Evolutionary conservation across 169 alveolate genomes (phyloP).

Genomic region (Cryptosporidium canis): DNA sequence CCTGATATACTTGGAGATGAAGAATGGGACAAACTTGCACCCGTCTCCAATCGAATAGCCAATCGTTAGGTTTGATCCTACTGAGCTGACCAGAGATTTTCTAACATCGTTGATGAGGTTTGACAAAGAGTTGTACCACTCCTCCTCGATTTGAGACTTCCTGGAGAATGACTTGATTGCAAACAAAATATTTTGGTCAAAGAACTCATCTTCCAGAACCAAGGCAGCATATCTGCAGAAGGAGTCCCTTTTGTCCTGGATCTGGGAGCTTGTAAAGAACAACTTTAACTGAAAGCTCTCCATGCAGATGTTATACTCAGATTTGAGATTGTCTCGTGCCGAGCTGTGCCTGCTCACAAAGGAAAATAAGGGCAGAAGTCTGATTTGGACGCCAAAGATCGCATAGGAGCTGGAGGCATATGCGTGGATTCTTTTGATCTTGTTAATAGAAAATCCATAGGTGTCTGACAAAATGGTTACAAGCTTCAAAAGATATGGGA

Average conservation of each 20-base stretch:
- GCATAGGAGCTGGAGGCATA: conserved; percentile 50
- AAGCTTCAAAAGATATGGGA: conserved; percentile 36
- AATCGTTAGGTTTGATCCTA: not conserved
- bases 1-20: conserved; percentile 26
- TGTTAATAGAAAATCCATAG: conserved; percentile 27
- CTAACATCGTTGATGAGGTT: not conserved
- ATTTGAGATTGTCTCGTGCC: not conserved
- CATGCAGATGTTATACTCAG: conserved; percentile 25
- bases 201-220: conserved; percentile 21
- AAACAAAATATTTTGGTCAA: not conserved
- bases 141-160: conserved; percentile 10
- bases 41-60: conserved; percentile 44
- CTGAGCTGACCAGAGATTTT: not conserved
- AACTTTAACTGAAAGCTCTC: conserved; percentile 10
- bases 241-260: not conserved
- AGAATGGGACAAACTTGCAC: conserved; percentile 23
- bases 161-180: conserved; percentile 17
- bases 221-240: conserved; percentile 22
- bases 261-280: conserved; percentile 6
- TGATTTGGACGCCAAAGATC: conserved; percentile 22
- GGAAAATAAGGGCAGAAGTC: conserved; percentile 3
- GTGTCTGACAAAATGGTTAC: not conserved
- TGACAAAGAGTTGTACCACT: not conserved
- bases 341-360: not conserved
- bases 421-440: conserved; percentile 32